A percentile compares a stretch with the other conserved stretches of the same genome.
Evolutionary conservation across 805 yeast species (phyloP).

Genomic region (Metschnikowia amazonensis): DNA sequence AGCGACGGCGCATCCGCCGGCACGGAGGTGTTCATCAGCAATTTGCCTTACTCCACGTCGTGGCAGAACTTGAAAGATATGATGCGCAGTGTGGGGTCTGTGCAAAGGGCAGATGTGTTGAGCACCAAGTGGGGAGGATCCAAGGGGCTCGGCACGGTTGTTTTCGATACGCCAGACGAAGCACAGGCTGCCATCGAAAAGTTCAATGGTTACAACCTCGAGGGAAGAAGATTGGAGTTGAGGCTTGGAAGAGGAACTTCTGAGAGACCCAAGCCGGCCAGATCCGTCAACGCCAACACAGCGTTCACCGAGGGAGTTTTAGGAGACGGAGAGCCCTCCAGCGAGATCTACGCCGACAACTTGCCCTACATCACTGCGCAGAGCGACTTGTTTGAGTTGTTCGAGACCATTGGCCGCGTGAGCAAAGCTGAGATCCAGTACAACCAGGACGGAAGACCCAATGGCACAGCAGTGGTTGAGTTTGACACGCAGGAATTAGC

Average conservation of each 20-base stretch:
- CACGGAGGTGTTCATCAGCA: conserved; percentile 69
- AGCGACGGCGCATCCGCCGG: conserved; percentile 32
- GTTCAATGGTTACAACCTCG: conserved; percentile 65
- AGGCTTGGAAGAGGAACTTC: conserved; percentile 53
- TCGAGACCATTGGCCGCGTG: conserved; percentile 79
- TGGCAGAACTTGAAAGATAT: conserved; percentile 87
- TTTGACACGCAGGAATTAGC: conserved; percentile 67
- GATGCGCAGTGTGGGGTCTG: conserved; percentile 71
- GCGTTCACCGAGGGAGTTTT: conserved; percentile 64
- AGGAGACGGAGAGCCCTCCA: conserved; percentile 52
- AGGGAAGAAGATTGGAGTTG: conserved; percentile 77
- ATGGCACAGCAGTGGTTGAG: conserved; percentile 83
- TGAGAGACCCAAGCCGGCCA: conserved; percentile 14
- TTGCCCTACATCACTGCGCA: conserved; percentile 88
- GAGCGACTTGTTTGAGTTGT: conserved; percentile 78
- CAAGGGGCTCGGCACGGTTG: conserved; percentile 82
- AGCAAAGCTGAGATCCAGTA: conserved; percentile 71
- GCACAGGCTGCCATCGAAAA: conserved; percentile 67
- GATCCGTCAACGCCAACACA: conserved; percentile 33
- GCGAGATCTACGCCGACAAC: conserved; percentile 62
- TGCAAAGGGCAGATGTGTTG: conserved; percentile 79
- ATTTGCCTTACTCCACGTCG: conserved; percentile 73
- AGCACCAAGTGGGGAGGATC: conserved; percentile 67
- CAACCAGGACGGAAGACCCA: conserved; percentile 55
- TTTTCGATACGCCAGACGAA: conserved; percentile 60